A percentile compares a stretch with the other conserved stretches of the same genome.
These are phyloP conservation scores for Rhizopus delemar DNA, from an alignment of 371 early-diverging fungal species.

Conservation along the genomic window DNA sequence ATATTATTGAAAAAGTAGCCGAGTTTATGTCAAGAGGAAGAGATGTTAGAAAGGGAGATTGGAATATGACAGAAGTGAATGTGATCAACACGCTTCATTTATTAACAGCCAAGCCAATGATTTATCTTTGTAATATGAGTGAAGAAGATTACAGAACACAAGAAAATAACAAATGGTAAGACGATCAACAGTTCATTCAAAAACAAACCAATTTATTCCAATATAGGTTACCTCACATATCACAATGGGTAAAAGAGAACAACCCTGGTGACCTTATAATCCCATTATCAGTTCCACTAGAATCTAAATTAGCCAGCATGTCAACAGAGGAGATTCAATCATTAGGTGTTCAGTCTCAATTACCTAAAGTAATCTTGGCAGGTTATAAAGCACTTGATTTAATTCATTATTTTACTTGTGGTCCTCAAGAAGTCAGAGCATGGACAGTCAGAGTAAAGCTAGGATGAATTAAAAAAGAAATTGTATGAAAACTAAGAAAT, in stretches of 20 bases:
- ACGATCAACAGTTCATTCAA: too few relatives aligned
- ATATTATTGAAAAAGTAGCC: conserved; percentile 49
- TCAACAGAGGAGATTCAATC: conserved; percentile 12
- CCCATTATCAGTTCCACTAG: conserved; percentile 85
- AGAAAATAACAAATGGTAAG: conserved; percentile 42
- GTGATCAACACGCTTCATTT: conserved; percentile 82
- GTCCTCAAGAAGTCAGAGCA: conserved; percentile 82
- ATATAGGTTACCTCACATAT: conserved; percentile 61
- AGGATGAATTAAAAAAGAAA: neutral
- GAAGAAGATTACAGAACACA: conserved; percentile 76
- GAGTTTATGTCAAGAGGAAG: conserved; percentile 44
- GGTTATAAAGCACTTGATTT: conserved; percentile 89
- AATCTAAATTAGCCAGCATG: conserved; percentile 58
- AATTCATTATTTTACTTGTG: conserved; percentile 91
- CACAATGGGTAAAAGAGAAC: conserved; percentile 88
- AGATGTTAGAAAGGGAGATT: conserved; percentile 48
- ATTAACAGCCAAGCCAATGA: conserved; percentile 92
- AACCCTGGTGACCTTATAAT: conserved; percentile 83
- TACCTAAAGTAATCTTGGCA: conserved; percentile 78
- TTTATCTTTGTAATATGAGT: conserved; percentile 88
- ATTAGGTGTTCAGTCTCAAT: conserved; percentile 47
- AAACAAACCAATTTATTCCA: neutral
- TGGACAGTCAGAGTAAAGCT: conserved; percentile 70
- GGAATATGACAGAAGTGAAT: conserved; percentile 55
- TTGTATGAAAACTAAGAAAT: neutral